Evolutionary conservation across 352 stramenopile species (phyloP).

Genomic region (Globisporangium lucens): DNA sequence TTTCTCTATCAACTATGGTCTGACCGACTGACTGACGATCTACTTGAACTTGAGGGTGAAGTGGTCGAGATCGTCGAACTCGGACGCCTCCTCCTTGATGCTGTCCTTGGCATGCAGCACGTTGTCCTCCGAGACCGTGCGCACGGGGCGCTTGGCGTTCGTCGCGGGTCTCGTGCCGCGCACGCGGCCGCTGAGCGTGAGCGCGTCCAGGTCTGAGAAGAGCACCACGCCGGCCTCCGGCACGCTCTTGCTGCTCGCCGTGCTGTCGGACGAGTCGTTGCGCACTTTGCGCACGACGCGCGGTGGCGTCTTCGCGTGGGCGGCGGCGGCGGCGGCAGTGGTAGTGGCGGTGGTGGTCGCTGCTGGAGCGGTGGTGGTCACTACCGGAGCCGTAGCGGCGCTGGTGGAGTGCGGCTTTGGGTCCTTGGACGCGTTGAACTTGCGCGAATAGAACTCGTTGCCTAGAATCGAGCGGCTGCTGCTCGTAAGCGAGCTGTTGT

Average conservation of each 20-base stretch:
- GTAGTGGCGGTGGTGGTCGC: slow-evolving; percentile 9
- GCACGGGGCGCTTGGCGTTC: slow-evolving; percentile 33
- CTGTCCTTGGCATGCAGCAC: slow-evolving; percentile 25
- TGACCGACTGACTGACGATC: neutral
- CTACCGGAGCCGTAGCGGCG: neutral
- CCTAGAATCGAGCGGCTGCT: slow-evolving; percentile 29
- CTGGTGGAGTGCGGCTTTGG: neutral
- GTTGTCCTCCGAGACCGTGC: slow-evolving; percentile 55
- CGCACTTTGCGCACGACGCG: slow-evolving; percentile 28
- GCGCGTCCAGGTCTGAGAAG: slow-evolving; percentile 58
- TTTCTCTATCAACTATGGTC: neutral
- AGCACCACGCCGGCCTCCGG: slow-evolving; percentile 47
- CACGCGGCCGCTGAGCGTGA: slow-evolving; percentile 62
- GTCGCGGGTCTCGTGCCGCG: slow-evolving; percentile 19
- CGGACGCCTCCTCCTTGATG: slow-evolving; percentile 24
- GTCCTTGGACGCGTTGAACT: slow-evolving; percentile 14
- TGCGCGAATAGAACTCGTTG: slow-evolving; percentile 15
- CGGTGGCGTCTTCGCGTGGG: neutral
- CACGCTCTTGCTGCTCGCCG: slow-evolving; percentile 27
- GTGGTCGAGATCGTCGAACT: slow-evolving; percentile 59
- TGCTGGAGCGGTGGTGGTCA: neutral
- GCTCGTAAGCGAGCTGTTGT: slow-evolving; percentile 8
- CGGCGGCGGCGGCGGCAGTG: slow-evolving; percentile 12
- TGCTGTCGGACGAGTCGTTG: slow-evolving; percentile 43
- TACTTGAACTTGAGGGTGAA: slow-evolving; percentile 65